Base-by-base conservation (phyloP, 768 basidiomycete species). In the Leccinum disarticulatum region DNA sequence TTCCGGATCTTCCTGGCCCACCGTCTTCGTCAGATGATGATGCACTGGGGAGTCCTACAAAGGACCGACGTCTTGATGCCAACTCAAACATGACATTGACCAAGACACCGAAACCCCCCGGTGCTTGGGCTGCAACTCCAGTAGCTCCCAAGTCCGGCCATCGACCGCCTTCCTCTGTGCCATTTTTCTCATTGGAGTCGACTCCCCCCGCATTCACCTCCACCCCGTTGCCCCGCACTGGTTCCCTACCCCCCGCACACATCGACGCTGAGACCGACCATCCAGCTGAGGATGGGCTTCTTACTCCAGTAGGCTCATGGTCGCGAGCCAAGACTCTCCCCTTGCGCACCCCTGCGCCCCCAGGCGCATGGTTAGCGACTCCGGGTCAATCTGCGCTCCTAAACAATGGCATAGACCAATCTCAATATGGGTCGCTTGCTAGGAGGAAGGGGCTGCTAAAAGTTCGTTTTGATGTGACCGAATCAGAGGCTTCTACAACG, bases 1-100 rank as follows among this genome's bases (percentile, higher is more conserved):
- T 88, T 59, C 86, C 88, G 10, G 87, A 87, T 7, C 82, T 90
- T 52, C 88, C 88, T 13, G 85, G 73, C 17, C 86, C 85, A 3
- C 86, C 87, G 3, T 81, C 80, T n/a, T 82, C 82, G 10, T 74
- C 74, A 3, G 80, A 80, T 14, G 83, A 82, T 35, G 81, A 84
- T 47, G 78, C 70, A 56, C 54, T 73, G 59, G 61, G 73, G 62
- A 36, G 53, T 55, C 72, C 65, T 17, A 58, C 52, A 57, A 73
- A 55, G 60, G 61, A 60, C 56, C 67, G 60, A 41, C 60, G 57
- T 52, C 46, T 41, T 11, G 59, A 57, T 27, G 43, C 60, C 19
- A 63, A 64, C 33, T 63, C 60, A 4, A 70, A 77, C 50, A 61
- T 70, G 9, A 77, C 77, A 1, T 56, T 70, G 35, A 69, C 72